Evolutionary conservation across 2,329 filamentous ascomycete genomes (phyloP).

Genomic region (Penicillium hordei): DNA sequence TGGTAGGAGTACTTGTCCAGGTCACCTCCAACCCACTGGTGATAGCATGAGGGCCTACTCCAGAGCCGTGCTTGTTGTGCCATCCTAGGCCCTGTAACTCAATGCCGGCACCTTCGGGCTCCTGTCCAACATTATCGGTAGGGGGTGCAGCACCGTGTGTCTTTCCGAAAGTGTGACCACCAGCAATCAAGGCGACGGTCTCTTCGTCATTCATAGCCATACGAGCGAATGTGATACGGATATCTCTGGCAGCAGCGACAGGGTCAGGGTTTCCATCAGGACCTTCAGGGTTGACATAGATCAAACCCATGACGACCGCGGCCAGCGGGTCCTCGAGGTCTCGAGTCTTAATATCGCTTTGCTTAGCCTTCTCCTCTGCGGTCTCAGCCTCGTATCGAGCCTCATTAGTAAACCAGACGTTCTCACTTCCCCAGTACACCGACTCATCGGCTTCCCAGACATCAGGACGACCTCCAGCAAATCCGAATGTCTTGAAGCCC

Average conservation of each 20-base stretch:
- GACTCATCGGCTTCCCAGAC: conserved; percentile 75
- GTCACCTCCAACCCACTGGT: conserved; percentile 76
- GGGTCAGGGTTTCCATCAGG: conserved; percentile 72
- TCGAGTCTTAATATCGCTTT: conserved; percentile 55
- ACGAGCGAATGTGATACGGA: conserved; percentile 70
- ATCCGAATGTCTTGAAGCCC: conserved; percentile 72
- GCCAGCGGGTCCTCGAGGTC: conserved; percentile 68
- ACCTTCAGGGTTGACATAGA: conserved; percentile 80
- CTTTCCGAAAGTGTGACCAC: conserved; percentile 78
- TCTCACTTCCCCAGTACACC: conserved; percentile 75
- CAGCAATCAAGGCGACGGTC: conserved; percentile 75
- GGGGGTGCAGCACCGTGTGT: conserved; percentile 70
- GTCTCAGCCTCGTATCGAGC: conserved; percentile 61
- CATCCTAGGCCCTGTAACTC: conserved; percentile 72
- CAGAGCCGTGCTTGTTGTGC: conserved; percentile 62
- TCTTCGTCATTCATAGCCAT: conserved; percentile 86
- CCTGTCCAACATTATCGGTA: conserved; percentile 62
- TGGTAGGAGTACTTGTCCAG: conserved; percentile 73
- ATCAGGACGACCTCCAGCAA: conserved; percentile 69
- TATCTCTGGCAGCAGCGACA: conserved; percentile 67
- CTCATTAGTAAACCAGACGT: conserved; percentile 66
- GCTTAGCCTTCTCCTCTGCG: conserved; percentile 43
- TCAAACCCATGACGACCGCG: conserved; percentile 72
- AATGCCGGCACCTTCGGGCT: conserved; percentile 65
- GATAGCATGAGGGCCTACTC: conserved; percentile 71